Conservation (phyloP, 148 eudicot species). For the Nepenthes mirabilis region DNA sequence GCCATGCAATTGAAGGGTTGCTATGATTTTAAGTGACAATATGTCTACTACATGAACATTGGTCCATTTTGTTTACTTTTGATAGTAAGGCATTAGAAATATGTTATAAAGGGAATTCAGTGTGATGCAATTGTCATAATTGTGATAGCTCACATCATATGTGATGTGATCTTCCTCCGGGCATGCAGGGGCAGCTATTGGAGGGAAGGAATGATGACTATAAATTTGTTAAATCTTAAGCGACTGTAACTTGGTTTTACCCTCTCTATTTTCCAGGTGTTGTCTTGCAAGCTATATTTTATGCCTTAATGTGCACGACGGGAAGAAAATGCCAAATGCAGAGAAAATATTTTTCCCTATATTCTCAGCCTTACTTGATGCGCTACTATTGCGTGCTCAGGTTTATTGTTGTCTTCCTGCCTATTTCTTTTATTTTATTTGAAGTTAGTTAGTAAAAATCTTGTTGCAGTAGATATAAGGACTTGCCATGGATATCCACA, state of each 20-base stretch:
- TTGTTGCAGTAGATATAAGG: too few relatives aligned
- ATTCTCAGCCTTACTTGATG: conserved; percentile 77
- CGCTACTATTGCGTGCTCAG: conserved; percentile 78
- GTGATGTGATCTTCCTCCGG: too few relatives aligned
- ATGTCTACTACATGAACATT: too few relatives aligned
- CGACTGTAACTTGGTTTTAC: neutral
- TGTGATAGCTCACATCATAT: too few relatives aligned
- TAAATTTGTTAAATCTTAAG: too few relatives aligned
- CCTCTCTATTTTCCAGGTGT: conserved; percentile 40
- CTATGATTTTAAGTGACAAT: too few relatives aligned
- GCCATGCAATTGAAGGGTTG: too few relatives aligned
- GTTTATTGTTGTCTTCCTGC: conserved; percentile 17
- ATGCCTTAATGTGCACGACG: conserved; percentile 35
- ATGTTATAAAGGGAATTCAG: too few relatives aligned
- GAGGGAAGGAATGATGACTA: neutral
- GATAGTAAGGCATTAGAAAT: too few relatives aligned
- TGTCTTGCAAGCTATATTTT: conserved; percentile 68
- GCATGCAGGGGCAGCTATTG: neutral
- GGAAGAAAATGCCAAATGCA: conserved; percentile 31
- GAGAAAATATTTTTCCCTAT: conserved; percentile 45
- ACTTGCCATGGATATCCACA: too few relatives aligned
- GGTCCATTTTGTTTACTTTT: too few relatives aligned
- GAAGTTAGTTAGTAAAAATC: neutral
- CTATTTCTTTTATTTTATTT: neutral
- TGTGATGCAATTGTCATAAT: too few relatives aligned